These are phyloP conservation scores for Quambalaria eucalypti DNA, from an alignment of 1,284 basidiomycete species.

Conservation along the genomic window DNA sequence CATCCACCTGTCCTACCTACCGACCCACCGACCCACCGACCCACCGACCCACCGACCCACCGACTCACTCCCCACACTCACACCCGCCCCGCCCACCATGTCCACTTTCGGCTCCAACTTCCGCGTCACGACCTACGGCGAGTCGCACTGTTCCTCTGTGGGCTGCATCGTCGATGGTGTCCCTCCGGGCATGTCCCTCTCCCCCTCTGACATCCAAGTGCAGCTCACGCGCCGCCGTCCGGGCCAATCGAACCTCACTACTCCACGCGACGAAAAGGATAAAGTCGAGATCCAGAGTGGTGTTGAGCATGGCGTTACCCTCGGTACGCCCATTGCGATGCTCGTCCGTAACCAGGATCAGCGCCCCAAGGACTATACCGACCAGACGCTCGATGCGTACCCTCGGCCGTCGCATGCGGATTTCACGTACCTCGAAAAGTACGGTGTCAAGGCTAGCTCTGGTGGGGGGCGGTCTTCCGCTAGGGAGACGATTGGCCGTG, in stretches of 20 bases:
- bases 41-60: too few relatives aligned
- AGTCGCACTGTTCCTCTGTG: slow-evolving; percentile 92
- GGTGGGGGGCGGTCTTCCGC: slow-evolving; percentile 91
- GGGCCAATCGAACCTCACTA: slow-evolving; percentile 92
- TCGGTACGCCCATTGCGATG: slow-evolving; percentile 92
- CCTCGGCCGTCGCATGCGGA: slow-evolving; percentile 96
- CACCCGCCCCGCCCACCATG: slow-evolving; percentile 53
- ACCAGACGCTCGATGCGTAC: slow-evolving; percentile 76
- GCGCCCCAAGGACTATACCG: slow-evolving; percentile 93
- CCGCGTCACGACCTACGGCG: slow-evolving; percentile 93
- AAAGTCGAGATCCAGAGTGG: slow-evolving; percentile 89
- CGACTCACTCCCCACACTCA: not conserved
- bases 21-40: too few relatives aligned
- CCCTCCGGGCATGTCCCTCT: slow-evolving; percentile 78
- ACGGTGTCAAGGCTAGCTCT: slow-evolving; percentile 90
- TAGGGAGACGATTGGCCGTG: slow-evolving; percentile 91
- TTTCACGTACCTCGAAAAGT: slow-evolving; percentile 96
- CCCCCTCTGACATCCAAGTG: slow-evolving; percentile 74
- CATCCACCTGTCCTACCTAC: too few relatives aligned
- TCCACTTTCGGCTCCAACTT: slow-evolving; percentile 84
- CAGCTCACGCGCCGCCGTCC: slow-evolving; percentile 87
- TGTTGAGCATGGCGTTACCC: slow-evolving; percentile 82
- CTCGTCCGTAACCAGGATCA: slow-evolving; percentile 97
- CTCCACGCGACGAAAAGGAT: slow-evolving; percentile 92
- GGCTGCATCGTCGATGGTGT: slow-evolving; percentile 96